Percentiles rank a stretch among this genome's conserved stretches.
phyloP scores from a whole-genome alignment of 768 basidiomycete species.

The Plicaturopsis crispa region DNA sequence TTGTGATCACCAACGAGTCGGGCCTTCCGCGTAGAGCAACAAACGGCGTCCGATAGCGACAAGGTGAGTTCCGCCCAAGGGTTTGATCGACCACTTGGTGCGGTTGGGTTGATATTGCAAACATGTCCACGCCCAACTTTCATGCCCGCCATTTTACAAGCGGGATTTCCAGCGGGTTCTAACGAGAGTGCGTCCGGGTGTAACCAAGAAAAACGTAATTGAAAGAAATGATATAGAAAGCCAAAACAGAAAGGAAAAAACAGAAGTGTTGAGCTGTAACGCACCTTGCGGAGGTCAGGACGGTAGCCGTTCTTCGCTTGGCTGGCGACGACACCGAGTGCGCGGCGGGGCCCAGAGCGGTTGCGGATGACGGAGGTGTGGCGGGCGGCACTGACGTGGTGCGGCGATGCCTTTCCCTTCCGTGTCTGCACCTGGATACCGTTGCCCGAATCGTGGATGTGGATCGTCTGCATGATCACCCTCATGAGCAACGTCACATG shows the following conservation, averaged over 20 bases:
- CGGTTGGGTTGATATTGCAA: constrained; percentile 63
- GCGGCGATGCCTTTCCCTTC: constrained; percentile 53
- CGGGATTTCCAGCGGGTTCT: constrained; percentile 84
- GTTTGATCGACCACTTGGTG: constrained; percentile 54
- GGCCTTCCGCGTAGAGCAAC: constrained; percentile 46
- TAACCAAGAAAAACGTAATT: constrained; percentile 4
- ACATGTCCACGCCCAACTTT: constrained; percentile 92
- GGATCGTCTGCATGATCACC: constrained; percentile 44
- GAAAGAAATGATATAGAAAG: constrained; percentile 7
- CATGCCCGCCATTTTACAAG: constrained; percentile 52
- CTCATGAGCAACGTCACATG: constrained; percentile 2
- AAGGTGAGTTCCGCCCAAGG: constrained; percentile 47
- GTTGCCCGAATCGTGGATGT: constrained; percentile 45
- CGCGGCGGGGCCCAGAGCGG: constrained; percentile 65
- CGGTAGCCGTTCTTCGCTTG: constrained; percentile 65
- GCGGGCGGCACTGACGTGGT: constrained; percentile 38
- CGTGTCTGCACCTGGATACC: constrained; percentile 57
- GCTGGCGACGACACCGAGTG: constrained; percentile 55
- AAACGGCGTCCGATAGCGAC: constrained; percentile 78
- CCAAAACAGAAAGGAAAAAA: constrained; percentile 8
- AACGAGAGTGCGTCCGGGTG: constrained; percentile 65
- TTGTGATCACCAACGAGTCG: constrained; percentile 74
- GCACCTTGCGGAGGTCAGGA: constrained; percentile 70
- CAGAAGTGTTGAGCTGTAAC: constrained; percentile 19
- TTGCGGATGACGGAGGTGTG: constrained; percentile 51